These are phyloP conservation scores for Marchantia paleacea DNA, from an alignment of 225 moss, liverwort and hornwort species.

Conservation along the genomic window DNA sequence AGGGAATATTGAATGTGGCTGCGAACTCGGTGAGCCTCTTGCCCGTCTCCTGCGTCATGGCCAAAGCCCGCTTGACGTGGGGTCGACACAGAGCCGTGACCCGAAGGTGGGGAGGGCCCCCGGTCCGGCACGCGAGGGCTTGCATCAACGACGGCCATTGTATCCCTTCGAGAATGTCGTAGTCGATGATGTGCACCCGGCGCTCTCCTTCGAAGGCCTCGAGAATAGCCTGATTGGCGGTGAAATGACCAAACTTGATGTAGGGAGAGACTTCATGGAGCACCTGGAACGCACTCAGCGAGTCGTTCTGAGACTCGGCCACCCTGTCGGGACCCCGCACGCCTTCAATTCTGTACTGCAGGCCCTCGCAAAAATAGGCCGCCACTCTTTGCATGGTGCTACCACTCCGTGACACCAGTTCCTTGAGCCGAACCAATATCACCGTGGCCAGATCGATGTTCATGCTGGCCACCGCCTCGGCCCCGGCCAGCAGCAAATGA, in stretches of 20 bases:
- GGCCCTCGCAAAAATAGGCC: constrained; percentile 70
- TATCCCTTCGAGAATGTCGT: constrained; percentile 43
- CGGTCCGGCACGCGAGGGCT: constrained; percentile 34
- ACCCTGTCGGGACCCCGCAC: constrained; percentile 22
- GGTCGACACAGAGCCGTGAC: constrained; percentile 36
- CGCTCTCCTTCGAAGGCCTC: constrained; percentile 45
- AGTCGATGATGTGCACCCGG: constrained; percentile 48
- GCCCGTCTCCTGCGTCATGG: constrained; percentile 42
- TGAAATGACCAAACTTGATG: constrained; percentile 48
- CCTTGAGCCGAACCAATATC: constrained; percentile 59
- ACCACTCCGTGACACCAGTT: constrained; percentile 61
- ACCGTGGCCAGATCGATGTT: constrained; percentile 55
- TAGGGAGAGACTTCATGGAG: constrained; percentile 45
- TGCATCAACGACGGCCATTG: constrained; percentile 55
- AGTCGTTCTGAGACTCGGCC: constrained; percentile 36
- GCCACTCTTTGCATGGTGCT: constrained; percentile 91
- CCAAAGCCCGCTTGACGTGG: constrained; percentile 26
- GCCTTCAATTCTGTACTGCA: constrained; percentile 27
- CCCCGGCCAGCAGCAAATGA: constrained; percentile 75
- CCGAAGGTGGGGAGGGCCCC: constrained; percentile 45
- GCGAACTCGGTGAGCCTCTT: constrained; percentile 44
- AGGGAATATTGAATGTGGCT: constrained; percentile 35
- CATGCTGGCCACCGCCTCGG: constrained; percentile 62
- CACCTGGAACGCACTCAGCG: constrained; percentile 40
- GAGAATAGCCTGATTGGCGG: constrained; percentile 46